Conservation (phyloP, 2,329 filamentous ascomycete genomes). For the Cladosporium sp. region DNA sequence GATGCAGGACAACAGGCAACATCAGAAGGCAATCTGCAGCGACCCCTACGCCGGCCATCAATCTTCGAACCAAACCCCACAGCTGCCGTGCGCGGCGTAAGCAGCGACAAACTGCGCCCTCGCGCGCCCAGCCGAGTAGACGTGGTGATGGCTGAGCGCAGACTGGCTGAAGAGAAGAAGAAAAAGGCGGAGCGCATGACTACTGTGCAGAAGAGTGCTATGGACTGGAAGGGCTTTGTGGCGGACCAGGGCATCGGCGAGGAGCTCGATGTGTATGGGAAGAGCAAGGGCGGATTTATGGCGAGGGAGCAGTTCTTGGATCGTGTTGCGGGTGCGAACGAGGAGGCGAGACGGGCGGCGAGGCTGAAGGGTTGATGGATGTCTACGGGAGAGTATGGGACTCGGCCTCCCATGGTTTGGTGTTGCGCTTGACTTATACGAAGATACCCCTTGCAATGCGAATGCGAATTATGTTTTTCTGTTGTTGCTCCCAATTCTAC, state of each 20-base stretch:
- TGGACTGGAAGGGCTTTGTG: constrained; percentile 67
- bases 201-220: constrained; percentile 64
- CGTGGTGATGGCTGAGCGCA: constrained; percentile 35
- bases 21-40: constrained; percentile 34
- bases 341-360: constrained; percentile 56
- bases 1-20: constrained; percentile 13
- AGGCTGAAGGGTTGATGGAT: constrained; percentile 44
- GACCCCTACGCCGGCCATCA: constrained; percentile 48
- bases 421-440: background rate
- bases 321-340: constrained; percentile 56
- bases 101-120: constrained; percentile 45
- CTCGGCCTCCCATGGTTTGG: background rate
- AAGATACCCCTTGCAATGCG: constrained; percentile 16
- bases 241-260: constrained; percentile 61
- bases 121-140: constrained; percentile 35
- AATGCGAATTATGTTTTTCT: constrained; percentile 8
- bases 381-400: background rate
- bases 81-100: constrained; percentile 47
- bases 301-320: constrained; percentile 64
- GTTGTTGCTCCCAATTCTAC: background rate
- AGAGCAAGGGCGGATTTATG: constrained; percentile 62
- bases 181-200: constrained; percentile 60
- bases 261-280: constrained; percentile 61
- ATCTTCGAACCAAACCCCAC: constrained; percentile 54
- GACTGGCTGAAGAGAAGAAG: constrained; percentile 36